Evolutionary conservation across 2,329 filamentous ascomycete genomes (phyloP).

Genomic region (Pseudogymnoascus destructans): DNA sequence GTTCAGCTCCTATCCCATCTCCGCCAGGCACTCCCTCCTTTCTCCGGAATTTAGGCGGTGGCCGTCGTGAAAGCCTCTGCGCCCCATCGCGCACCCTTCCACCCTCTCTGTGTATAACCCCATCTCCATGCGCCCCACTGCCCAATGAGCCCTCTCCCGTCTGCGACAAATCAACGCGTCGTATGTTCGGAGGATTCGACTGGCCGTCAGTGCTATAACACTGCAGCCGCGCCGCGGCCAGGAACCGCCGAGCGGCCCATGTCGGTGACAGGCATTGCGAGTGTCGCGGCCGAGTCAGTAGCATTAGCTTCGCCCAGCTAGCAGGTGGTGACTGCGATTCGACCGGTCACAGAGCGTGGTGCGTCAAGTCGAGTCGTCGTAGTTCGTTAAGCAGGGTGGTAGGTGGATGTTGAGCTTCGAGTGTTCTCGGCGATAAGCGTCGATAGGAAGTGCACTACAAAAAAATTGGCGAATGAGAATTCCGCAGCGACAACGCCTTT

Average conservation of each 20-base stretch:
- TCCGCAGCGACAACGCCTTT: not conserved
- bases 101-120: not conserved
- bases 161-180: not conserved
- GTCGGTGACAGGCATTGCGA: slow-evolving; percentile 31
- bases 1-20: not conserved
- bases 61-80: not conserved
- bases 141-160: not conserved
- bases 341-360: not conserved
- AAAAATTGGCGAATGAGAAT: slow-evolving; percentile 7
- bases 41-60: not conserved
- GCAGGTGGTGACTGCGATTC: slow-evolving; percentile 19
- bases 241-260: slow-evolving; percentile 28
- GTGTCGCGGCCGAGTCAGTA: slow-evolving; percentile 29
- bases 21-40: not conserved
- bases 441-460: slow-evolving; percentile 5
- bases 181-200: not conserved
- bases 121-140: not conserved
- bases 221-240: slow-evolving; percentile 4
- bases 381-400: not conserved
- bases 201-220: not conserved
- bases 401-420: not conserved
- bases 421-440: not conserved
- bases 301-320: slow-evolving; percentile 29
- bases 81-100: not conserved
- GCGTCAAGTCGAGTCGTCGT: not conserved